A percentile compares a stretch with the other conserved stretches of the same genome.
Evolutionary conservation across 23 red algal genomes (phyloP).

Genomic region (Gracilariopsis chorda): DNA sequence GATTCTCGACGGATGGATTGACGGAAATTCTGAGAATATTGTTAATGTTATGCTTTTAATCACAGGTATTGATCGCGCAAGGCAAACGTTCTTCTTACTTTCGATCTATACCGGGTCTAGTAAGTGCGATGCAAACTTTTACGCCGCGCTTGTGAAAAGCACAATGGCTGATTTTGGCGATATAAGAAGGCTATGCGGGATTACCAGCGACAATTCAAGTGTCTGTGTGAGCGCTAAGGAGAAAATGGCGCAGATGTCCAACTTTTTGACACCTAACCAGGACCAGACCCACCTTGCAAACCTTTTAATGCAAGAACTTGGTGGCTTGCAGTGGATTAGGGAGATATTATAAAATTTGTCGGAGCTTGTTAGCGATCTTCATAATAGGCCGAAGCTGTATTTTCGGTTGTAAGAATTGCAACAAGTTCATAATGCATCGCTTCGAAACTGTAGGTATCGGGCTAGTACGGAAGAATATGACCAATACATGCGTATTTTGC

Average conservation of each 20-base stretch:
- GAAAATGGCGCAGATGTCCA: background rate
- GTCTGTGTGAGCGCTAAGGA: background rate
- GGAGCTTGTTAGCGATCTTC: background rate
- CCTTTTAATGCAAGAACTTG: background rate
- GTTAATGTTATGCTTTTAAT: background rate
- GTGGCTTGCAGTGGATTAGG: background rate
- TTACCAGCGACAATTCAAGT: background rate
- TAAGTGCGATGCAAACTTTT: background rate
- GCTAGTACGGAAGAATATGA: background rate
- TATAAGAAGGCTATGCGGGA: background rate
- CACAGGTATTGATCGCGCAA: background rate
- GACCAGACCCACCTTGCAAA: background rate
- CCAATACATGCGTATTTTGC: background rate
- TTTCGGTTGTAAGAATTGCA: background rate
- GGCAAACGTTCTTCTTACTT: background rate
- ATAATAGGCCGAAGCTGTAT: background rate
- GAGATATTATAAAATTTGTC: background rate
- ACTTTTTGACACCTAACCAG: background rate
- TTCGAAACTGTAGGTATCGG: background rate
- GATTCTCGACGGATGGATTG: conserved; percentile 8
- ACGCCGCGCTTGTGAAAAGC: background rate
- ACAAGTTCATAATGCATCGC: background rate
- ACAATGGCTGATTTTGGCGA: background rate
- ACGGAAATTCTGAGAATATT: background rate
- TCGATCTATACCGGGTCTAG: background rate